Percentiles rank a stretch among this genome's conserved stretches.
phyloP scores from a whole-genome alignment of 1,284 basidiomycete genomes.

The Albatrellus sp. region DNA sequence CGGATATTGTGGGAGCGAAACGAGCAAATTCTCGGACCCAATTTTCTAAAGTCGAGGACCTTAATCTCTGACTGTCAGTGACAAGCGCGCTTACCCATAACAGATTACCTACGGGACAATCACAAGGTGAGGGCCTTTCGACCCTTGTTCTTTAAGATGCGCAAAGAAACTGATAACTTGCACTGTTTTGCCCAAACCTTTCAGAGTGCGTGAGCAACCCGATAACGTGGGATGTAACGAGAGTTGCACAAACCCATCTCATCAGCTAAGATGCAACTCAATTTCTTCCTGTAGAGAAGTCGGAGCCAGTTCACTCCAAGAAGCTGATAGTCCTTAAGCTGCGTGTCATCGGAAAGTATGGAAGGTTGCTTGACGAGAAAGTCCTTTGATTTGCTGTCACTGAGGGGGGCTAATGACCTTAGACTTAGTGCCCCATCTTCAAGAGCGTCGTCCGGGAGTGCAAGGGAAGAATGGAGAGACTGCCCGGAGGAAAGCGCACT shows the following conservation, averaged over 20 bases:
- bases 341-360: constrained; percentile 56
- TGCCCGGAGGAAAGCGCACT: constrained; percentile 4
- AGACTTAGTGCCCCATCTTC: constrained; percentile 57
- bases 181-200: constrained; percentile 94
- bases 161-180: constrained; percentile 98
- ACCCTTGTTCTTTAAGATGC: constrained; percentile 69
- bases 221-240: constrained; percentile 4
- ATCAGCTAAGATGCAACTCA: constrained; percentile 94
- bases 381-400: constrained; percentile 37
- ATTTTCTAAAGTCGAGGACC: constrained; percentile 94
- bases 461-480: constrained; percentile 14
- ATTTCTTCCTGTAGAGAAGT: constrained; percentile 68
- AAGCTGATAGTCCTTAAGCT: constrained; percentile 93
- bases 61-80: constrained; percentile 18
- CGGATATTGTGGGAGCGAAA: constrained; percentile 80
- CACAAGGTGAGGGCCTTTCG: constrained; percentile 81
- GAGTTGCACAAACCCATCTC: constrained; percentile 73
- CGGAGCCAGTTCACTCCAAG: constrained; percentile 98
- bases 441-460: constrained; percentile 21
- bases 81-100: neutral
- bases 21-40: constrained; percentile 94
- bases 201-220: constrained; percentile 5
- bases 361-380: constrained; percentile 72
- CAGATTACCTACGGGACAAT: constrained; percentile 74
- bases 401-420: constrained; percentile 30